Conservation (phyloP, 2,329 filamentous ascomycete species). For the Fusarium keratoplasticum region DNA sequence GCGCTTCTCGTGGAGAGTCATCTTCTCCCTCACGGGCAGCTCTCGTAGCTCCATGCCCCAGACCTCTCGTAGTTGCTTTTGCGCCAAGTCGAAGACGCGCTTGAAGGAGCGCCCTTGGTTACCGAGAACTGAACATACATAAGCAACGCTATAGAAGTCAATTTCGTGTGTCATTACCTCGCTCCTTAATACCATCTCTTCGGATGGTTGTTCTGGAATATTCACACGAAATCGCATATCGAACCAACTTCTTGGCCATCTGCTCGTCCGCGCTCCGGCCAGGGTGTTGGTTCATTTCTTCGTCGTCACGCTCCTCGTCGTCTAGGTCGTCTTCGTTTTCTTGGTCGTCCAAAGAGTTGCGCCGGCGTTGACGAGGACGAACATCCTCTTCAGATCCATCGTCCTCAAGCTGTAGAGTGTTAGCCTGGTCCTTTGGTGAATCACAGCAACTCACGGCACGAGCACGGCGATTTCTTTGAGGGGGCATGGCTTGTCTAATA, state of each 20-base stretch:
- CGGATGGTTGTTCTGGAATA: constrained; percentile 70
- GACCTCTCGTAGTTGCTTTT: constrained; percentile 73
- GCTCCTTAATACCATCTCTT: constrained; percentile 72
- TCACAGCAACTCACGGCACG: constrained; percentile 45
- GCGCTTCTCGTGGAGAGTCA: constrained; percentile 80
- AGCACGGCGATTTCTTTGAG: constrained; percentile 48
- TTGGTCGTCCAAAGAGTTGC: constrained; percentile 44
- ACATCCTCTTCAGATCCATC: constrained; percentile 50
- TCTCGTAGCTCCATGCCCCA: constrained; percentile 97
- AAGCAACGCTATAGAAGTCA: not conserved
- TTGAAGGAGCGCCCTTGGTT: constrained; percentile 78
- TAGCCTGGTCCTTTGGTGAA: constrained; percentile 18
- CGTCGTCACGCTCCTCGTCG: constrained; percentile 48
- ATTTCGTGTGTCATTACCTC: constrained; percentile 56
- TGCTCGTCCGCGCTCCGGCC: constrained; percentile 60
- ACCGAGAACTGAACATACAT: constrained; percentile 71
- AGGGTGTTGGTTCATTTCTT: constrained; percentile 26
- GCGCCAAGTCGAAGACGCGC: constrained; percentile 80
- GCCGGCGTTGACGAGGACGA: constrained; percentile 48
- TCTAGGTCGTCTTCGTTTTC: constrained; percentile 53
- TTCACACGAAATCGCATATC: constrained; percentile 75
- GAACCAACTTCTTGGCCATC: constrained; percentile 74
- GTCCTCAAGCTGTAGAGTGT: constrained; percentile 34
- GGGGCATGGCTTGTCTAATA: constrained; percentile 46
- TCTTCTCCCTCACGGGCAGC: constrained; percentile 83